Conservation (phyloP, 1,139 yeast genomes). For the Pneumocystis oryctolagi region DNA sequence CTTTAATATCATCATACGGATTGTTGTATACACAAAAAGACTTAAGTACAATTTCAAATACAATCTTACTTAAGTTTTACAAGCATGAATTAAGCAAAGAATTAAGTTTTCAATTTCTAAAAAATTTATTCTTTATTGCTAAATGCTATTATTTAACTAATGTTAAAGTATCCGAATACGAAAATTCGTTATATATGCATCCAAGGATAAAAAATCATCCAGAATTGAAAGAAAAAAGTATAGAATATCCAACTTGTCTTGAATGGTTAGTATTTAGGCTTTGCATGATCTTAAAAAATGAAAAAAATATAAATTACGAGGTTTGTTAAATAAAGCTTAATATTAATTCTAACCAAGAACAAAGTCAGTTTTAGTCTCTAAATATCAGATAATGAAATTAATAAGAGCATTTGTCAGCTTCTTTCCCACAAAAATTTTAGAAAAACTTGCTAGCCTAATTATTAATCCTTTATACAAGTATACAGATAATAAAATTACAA, state of each 20-base stretch:
- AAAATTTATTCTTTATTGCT: conserved; percentile 49
- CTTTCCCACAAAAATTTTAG: conserved; percentile 29
- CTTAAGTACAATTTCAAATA: conserved; percentile 41
- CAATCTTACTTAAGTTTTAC: conserved; percentile 60
- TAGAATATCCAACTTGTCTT: conserved; percentile 11
- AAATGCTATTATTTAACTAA: conserved; percentile 44
- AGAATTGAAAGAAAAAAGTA: conserved; percentile 20
- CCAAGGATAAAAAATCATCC: conserved; percentile 19
- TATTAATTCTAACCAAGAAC: background rate
- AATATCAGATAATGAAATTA: conserved; percentile 27
- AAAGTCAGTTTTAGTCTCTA: background rate
- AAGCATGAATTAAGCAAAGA: conserved; percentile 61
- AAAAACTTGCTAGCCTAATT: conserved; percentile 32
- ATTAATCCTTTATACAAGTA: conserved; percentile 11
- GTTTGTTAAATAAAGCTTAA: conserved; percentile 4
- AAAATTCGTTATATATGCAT: conserved; percentile 11
- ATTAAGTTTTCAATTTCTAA: conserved; percentile 50
- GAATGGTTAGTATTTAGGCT: conserved; percentile 5
- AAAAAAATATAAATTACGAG: conserved; percentile 9
- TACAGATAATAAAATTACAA: conserved; percentile 9
- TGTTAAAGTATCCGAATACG: conserved; percentile 25
- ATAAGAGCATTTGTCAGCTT: conserved; percentile 44
- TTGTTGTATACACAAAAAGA: conserved; percentile 26
- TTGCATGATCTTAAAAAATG: conserved; percentile 11
- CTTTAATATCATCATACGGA: conserved; percentile 14